phyloP scores from a whole-genome alignment of 345 rosid genomes.

The Gossypium thurberi region DNA sequence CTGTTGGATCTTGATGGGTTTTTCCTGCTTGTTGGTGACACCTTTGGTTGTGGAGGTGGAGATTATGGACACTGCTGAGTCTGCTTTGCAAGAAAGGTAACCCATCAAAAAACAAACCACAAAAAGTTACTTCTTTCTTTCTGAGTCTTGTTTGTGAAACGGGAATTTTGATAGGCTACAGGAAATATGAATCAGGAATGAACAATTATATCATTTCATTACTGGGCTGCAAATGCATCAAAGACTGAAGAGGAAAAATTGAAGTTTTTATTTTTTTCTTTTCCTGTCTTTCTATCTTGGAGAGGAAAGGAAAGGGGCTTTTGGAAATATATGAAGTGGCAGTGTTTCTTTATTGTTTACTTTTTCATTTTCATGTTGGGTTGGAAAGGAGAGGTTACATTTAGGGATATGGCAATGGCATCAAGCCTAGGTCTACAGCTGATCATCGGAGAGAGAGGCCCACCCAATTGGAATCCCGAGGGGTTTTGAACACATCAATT shows the following conservation, averaged over 20 bases:
- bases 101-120: slow-evolving; percentile 2
- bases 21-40: slow-evolving; percentile 28
- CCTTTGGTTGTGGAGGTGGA: slow-evolving; percentile 23
- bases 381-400: neutral
- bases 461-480: slow-evolving; percentile 34
- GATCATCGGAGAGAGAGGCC: neutral
- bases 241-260: neutral
- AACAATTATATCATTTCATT: neutral
- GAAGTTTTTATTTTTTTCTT: neutral
- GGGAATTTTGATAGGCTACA: neutral
- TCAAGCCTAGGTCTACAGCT: no score
- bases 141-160: neutral
- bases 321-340: neutral
- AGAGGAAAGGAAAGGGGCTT: neutral
- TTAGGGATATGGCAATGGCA: neutral
- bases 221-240: neutral
- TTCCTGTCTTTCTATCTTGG: neutral
- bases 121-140: neutral
- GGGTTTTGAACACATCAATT: slow-evolving; percentile 1
- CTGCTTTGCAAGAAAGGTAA: slow-evolving; percentile 19
- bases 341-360: neutral
- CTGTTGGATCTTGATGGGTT: slow-evolving; percentile 69
- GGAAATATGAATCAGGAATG: neutral
- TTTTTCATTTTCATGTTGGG: neutral
- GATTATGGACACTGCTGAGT: slow-evolving; percentile 18